A percentile compares a stretch with the other conserved stretches of the same genome.
These are phyloP conservation scores for Mycosarcoma mackinlayi DNA, from an alignment of 1,284 basidiomycete species.

Conservation along the genomic window DNA sequence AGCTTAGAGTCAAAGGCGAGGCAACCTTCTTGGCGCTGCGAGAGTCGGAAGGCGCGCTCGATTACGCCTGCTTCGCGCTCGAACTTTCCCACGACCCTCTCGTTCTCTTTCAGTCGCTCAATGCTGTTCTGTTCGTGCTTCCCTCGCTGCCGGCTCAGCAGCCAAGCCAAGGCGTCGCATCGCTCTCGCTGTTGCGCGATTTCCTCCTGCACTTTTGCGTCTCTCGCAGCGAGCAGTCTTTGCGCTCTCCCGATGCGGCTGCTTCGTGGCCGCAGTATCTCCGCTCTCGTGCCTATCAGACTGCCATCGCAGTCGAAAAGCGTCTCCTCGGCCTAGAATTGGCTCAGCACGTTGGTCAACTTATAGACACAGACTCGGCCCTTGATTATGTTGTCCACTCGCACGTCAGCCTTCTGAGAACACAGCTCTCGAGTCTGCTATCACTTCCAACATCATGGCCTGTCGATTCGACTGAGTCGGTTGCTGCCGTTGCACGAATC, in stretches of 20 bases:
- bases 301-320: slow-evolving; percentile 52
- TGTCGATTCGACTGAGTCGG: slow-evolving; percentile 24
- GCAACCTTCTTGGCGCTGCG: slow-evolving; percentile 55
- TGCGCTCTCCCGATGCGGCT: slow-evolving; percentile 17
- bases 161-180: slow-evolving; percentile 26
- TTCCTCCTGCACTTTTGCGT: slow-evolving; percentile 54
- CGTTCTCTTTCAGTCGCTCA: slow-evolving; percentile 57
- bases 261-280: slow-evolving; percentile 51
- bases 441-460: slow-evolving; percentile 44
- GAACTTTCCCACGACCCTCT: slow-evolving; percentile 50
- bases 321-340: slow-evolving; percentile 51
- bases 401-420: slow-evolving; percentile 42
- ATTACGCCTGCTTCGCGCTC: slow-evolving; percentile 54
- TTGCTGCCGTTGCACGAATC: slow-evolving; percentile 23
- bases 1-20: slow-evolving; percentile 49
- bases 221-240: slow-evolving; percentile 32
- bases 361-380: slow-evolving; percentile 14
- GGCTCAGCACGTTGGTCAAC: slow-evolving; percentile 39
- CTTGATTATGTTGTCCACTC: slow-evolving; percentile 27
- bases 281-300: slow-evolving; percentile 48
- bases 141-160: slow-evolving; percentile 36
- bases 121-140: slow-evolving; percentile 43
- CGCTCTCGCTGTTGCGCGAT: slow-evolving; percentile 44
- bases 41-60: slow-evolving; percentile 50
- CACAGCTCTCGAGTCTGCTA: slow-evolving; percentile 37